phyloP scores from a whole-genome alignment of 257 asterid species.

The Lycium barbarum region DNA sequence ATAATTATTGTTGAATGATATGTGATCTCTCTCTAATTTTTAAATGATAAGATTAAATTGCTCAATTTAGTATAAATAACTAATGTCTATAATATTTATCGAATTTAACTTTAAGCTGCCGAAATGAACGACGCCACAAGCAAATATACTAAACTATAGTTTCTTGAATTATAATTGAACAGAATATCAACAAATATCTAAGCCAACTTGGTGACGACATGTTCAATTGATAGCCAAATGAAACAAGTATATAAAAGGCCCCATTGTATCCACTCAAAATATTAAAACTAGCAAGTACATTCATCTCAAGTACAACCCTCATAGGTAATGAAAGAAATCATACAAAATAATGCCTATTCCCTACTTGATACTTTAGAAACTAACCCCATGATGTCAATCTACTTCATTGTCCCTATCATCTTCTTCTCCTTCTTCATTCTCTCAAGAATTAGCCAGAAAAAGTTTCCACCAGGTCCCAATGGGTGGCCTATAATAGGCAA shows the following conservation, averaged over 20 bases:
- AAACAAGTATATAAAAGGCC: not conserved
- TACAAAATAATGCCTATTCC: slow-evolving; percentile 34
- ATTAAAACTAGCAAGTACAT: not conserved
- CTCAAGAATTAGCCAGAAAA: slow-evolving; percentile 35
- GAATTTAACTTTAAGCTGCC: not conserved
- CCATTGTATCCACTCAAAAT: not conserved
- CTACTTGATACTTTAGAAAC: slow-evolving; percentile 38
- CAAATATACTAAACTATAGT: not conserved
- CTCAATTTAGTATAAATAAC: too few species aligned
- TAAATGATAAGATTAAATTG: too few species aligned
- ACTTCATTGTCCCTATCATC: slow-evolving; percentile 42
- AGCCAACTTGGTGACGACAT: not conserved
- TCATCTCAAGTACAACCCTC: not conserved
- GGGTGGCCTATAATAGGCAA: slow-evolving; percentile 75
- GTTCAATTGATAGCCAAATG: not conserved
- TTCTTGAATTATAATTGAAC: not conserved
- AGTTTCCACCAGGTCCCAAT: slow-evolving; percentile 66
- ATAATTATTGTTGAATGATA: too few species aligned
- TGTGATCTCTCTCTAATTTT: too few species aligned
- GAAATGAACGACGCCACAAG: not conserved
- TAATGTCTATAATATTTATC: too few species aligned
- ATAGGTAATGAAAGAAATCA: slow-evolving; percentile 8
- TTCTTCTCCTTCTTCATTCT: slow-evolving; percentile 27
- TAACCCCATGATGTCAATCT: slow-evolving; percentile 36
- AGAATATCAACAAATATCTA: not conserved